Percentiles rank a stretch among this genome's conserved stretches.
Evolutionary conservation across 805 yeast species (phyloP).

Genomic region (Kockiozyma suomiensis): DNA sequence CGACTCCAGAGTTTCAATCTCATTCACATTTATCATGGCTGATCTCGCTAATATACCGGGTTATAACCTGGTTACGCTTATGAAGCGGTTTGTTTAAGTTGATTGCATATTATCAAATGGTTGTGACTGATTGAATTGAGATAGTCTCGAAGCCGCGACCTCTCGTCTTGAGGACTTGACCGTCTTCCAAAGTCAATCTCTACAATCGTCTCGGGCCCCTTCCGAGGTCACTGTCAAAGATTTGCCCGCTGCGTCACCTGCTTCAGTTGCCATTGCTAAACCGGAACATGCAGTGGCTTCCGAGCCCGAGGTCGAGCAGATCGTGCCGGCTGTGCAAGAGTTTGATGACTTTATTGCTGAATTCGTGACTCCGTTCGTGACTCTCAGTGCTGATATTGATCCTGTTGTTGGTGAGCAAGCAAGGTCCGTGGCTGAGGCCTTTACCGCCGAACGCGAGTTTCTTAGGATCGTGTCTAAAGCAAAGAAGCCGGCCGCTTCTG

Average conservation of each 20-base stretch:
- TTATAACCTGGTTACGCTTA: conserved; percentile 79
- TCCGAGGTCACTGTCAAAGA: conserved; percentile 12
- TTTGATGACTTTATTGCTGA: conserved; percentile 59
- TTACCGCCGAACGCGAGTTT: conserved; percentile 60
- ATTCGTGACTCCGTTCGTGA: conserved; percentile 62
- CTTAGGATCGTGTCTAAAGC: conserved; percentile 61
- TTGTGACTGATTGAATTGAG: neutral
- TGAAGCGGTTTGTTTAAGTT: too few species aligned
- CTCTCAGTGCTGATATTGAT: conserved; percentile 56
- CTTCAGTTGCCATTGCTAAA: conserved; percentile 34
- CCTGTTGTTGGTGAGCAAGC: conserved; percentile 57
- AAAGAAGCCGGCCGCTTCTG: conserved; percentile 59
- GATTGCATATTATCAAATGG: too few species aligned
- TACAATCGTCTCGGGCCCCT: conserved; percentile 36
- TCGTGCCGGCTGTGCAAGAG: conserved; percentile 34
- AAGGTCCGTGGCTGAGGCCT: conserved; percentile 53
- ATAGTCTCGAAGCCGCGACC: conserved; percentile 86
- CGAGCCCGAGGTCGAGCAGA: conserved; percentile 29
- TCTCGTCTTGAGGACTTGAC: conserved; percentile 89
- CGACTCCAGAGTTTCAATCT: neutral
- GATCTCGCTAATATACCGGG: conserved; percentile 47
- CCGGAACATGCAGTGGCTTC: conserved; percentile 33
- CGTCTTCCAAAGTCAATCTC: conserved; percentile 66
- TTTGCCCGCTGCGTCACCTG: conserved; percentile 30
- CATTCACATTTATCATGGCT: conserved; percentile 18